Conservation (phyloP, 73 alveolate species). For the Paramecium biaurelia region DNA sequence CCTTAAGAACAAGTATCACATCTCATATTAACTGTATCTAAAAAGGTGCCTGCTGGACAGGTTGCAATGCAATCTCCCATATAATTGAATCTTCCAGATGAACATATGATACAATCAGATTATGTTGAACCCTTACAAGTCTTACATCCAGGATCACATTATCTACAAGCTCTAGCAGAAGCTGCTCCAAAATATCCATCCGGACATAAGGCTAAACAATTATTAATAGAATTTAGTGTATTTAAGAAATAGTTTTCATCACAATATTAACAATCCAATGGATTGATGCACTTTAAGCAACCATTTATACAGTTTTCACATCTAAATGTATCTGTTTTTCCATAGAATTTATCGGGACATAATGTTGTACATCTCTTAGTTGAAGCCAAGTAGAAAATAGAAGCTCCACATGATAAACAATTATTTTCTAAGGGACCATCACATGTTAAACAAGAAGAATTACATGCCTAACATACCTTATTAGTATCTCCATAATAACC, state of each 20-base stretch:
- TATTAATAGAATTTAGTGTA: background rate
- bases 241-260: background rate
- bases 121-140: background rate
- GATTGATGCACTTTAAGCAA: background rate
- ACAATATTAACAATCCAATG: background rate
- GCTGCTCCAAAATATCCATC: background rate
- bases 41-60: background rate
- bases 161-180: background rate
- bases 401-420: background rate
- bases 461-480: background rate
- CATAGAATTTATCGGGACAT: background rate
- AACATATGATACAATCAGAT: constrained; percentile 15
- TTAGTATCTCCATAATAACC: background rate
- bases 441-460: background rate
- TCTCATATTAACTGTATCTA: background rate
- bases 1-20: constrained; percentile 7
- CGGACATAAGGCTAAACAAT: background rate
- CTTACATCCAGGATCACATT: constrained; percentile 3
- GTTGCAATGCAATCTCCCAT: background rate
- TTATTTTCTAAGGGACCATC: background rate
- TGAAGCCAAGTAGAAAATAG: background rate
- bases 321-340: background rate
- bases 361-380: background rate
- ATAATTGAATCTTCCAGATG: background rate
- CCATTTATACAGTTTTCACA: background rate